Percentiles rank a stretch among this genome's conserved stretches.
Conservation (phyloP, 1,139 yeast genomes). For the Oligophagozyma castellii region DNA sequence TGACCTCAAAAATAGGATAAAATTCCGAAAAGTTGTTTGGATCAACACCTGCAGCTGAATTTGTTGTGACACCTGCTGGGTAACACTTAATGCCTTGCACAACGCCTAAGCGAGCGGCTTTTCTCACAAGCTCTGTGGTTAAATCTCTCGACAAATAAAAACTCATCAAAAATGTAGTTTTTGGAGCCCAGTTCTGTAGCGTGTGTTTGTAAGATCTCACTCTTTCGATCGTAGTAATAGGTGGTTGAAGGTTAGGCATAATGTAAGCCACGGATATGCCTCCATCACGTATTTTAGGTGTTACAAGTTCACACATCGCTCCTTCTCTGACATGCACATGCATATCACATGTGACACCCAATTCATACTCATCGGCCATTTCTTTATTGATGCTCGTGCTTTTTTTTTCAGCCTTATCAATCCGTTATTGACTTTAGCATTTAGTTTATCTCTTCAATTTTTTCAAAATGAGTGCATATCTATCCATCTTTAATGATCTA, state of each 20-base stretch:
- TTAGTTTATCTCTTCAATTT: too few species aligned
- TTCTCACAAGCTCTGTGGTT: conserved; percentile 71
- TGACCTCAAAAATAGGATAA: conserved; percentile 78
- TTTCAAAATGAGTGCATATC: too few species aligned
- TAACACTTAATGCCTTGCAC: conserved; percentile 85
- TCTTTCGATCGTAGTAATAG: conserved; percentile 65
- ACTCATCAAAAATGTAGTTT: conserved; percentile 83
- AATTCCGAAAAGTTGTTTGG: conserved; percentile 80
- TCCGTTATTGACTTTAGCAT: too few species aligned
- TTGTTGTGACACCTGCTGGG: conserved; percentile 98
- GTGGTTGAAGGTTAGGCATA: conserved; percentile 95
- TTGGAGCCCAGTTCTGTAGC: conserved; percentile 57
- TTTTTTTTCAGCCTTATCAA: background rate
- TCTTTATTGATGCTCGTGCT: background rate
- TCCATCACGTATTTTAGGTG: conserved; percentile 83
- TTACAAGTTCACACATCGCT: conserved; percentile 75
- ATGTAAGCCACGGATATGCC: conserved; percentile 85
- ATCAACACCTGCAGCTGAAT: conserved; percentile 84
- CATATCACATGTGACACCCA: conserved; percentile 86
- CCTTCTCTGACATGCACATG: conserved; percentile 96
- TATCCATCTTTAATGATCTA: too few species aligned
- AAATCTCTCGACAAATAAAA: conserved; percentile 65
- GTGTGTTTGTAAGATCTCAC: conserved; percentile 57
- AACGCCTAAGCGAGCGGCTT: conserved; percentile 61
- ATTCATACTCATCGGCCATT: conserved; percentile 27